Percentiles rank a stretch among this genome's conserved stretches.
These are phyloP conservation scores for Aspergillus proliferans DNA, from an alignment of 2,329 filamentous ascomycete species.

Conservation along the genomic window DNA sequence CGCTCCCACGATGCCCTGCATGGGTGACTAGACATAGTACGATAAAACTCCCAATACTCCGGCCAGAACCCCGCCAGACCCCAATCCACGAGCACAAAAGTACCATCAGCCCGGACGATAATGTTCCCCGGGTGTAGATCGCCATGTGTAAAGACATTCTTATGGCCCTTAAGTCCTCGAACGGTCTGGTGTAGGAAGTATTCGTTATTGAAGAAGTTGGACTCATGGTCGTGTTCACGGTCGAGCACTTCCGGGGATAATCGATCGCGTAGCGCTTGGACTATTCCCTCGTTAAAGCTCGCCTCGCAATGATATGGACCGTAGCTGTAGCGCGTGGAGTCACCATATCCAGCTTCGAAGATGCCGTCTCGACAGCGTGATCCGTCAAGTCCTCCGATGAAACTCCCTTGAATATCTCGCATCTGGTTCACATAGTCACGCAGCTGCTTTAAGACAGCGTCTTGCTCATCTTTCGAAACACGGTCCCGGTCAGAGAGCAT, in stretches of 20 bases:
- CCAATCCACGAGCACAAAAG: conserved; percentile 21
- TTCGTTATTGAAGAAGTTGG: conserved; percentile 9
- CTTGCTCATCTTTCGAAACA: too few species aligned
- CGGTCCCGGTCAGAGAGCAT: too few species aligned
- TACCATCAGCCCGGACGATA: conserved; percentile 14
- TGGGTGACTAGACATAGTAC: conserved; percentile 4
- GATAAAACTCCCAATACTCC: conserved; percentile 19
- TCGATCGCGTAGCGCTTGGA: conserved; percentile 11
- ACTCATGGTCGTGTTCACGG: conserved; percentile 6
- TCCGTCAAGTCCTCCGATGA: too few species aligned
- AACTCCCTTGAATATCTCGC: too few species aligned
- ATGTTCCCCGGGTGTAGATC: conserved; percentile 22
- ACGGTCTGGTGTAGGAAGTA: conserved; percentile 13
- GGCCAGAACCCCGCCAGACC: conserved; percentile 21
- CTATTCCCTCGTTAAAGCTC: conserved; percentile 9
- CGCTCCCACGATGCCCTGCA: conserved; percentile 11
- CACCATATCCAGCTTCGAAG: too few species aligned
- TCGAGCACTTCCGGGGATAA: conserved; percentile 3
- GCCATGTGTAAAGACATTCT: conserved; percentile 19
- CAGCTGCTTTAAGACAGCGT: too few species aligned
- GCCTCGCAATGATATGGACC: conserved; percentile 9
- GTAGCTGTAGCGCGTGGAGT: conserved; percentile 6
- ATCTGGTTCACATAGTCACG: too few species aligned
- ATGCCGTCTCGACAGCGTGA: too few species aligned
- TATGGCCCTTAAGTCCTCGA: conserved; percentile 10